Evolutionary conservation across 2,329 filamentous ascomycete species (phyloP), one percentile per base, ranked within the genome.

Genomic region (Didymella sp.): DNA sequence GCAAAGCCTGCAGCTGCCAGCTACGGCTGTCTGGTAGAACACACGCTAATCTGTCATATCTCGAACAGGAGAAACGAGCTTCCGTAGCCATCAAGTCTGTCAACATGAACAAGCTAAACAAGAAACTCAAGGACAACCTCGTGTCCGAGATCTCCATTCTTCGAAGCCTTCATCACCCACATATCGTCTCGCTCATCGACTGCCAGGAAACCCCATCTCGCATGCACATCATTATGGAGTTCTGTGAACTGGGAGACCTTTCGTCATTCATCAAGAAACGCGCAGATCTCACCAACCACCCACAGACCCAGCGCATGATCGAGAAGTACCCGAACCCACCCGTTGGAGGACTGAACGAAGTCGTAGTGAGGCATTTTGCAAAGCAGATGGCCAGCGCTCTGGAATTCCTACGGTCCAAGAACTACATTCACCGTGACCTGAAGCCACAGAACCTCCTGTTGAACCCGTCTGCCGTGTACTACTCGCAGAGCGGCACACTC

Each of bases 171-270:
- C 90, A 95, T 58, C 95, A 99, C 77, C 95, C 95, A 25, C 95
- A 99, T 74, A 97, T 99, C 68, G 95, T 98, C 65, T 91, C 92
- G 67, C 88, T 99, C 44, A 93, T 97, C 80, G 92, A 96, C 78
- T 97, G 93, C 80, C 85, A 94, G 76, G 93, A 98, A 76, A 89
- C 91, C 0, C 81, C 86, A 3, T 88, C 89, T 21, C 91, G 96
- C 72, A 97, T 98, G 78, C 95, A 99, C 78, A 85, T 99, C 56
- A 89, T 98, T 62, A 99, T 98, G 94, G 95, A 99, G 79, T 98
- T 96, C 78, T 98, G 95, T 79, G 92, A 96, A 73, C 85, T 99
- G 37, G 94, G 95, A 21, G 95, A 99, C 73, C 80, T 99, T 56
- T 96, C 95, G 11, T 84, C 94, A 51, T 98, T 99, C 77, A 97